Evolutionary conservation across 192 early-diverging fungal genomes (phyloP), one percentile per base, ranked within the genome.

Genomic region (Linnemannia elongata): DNA sequence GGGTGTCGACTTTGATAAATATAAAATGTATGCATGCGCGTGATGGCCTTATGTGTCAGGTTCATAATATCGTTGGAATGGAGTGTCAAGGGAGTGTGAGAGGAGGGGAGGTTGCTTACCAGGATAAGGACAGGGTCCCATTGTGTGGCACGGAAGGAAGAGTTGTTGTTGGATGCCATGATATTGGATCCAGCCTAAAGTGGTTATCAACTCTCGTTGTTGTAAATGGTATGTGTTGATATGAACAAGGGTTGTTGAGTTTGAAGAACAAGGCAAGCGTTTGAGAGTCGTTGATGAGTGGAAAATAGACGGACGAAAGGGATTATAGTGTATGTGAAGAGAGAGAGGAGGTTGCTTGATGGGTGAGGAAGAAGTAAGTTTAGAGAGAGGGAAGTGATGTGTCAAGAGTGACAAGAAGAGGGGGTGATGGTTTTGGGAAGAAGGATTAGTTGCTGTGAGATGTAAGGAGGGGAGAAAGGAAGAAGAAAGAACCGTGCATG

Each of bases 111-210:
- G 7, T 30, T n/a, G 8, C 20, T 35, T 81, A 87, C 85, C 9
- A 87, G 76, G 68, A 87, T 87, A 10, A 87, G 79, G n/a, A 81
- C 80, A 15, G 85, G 85, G 74, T 87, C 85, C 85, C 85, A 87
- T 52, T 87, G 85, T 24, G 85, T 87, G 60, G 85, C 85, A 44
- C 85, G 69, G 52, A 87, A 87, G 39, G 76, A 74, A 5, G 79
- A 78, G 68, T 22, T 75, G 68, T 22, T 75, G 35, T 44, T 76
- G 60, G 73, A 54, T 68, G 85, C 79, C 85, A 87, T 87, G 70
- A 39, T 33, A 13, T 66, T 27, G 60, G 60, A 66, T 66, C 60
- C 60, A 13, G 60, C 60, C 6, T 33, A 35, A 66, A 35, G 24
- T 66, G 4, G 27, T 13, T 30, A 24, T 1, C 4, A 30, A 35